Percentiles rank a stretch among this genome's conserved stretches.
phyloP scores from a whole-genome alignment of 2,329 filamentous ascomycete genomes.

The Bipolaris zeicola region DNA sequence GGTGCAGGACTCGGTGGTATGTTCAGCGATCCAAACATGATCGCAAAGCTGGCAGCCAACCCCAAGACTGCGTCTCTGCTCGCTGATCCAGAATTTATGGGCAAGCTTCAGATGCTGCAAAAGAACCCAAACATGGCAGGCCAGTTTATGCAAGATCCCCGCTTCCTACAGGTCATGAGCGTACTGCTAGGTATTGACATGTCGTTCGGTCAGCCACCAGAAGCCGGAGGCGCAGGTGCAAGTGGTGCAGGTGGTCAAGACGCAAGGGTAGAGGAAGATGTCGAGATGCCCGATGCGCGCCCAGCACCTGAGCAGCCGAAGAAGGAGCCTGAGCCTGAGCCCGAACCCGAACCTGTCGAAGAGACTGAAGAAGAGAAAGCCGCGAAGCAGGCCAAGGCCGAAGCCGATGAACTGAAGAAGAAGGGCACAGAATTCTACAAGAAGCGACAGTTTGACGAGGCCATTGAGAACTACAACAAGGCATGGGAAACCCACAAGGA shows the following conservation, averaged over 20 bases:
- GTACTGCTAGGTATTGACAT: slow-evolving; percentile 94
- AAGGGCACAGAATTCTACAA: slow-evolving; percentile 96
- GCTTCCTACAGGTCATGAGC: slow-evolving; percentile 92
- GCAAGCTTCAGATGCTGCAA: slow-evolving; percentile 81
- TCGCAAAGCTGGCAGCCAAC: slow-evolving; percentile 89
- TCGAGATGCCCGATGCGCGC: slow-evolving; percentile 76
- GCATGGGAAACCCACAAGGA: slow-evolving; percentile 96
- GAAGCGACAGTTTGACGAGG: slow-evolving; percentile 95
- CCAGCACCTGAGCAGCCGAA: slow-evolving; percentile 63
- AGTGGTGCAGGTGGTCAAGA: slow-evolving; percentile 47
- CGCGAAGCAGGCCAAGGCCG: slow-evolving; percentile 88
- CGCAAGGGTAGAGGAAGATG: slow-evolving; percentile 69
- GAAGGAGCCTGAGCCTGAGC: slow-evolving; percentile 54
- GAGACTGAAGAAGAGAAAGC: slow-evolving; percentile 82
- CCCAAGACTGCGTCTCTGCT: slow-evolving; percentile 88
- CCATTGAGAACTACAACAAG: slow-evolving; percentile 91
- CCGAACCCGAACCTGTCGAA: slow-evolving; percentile 72
- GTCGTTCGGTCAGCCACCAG: slow-evolving; percentile 66
- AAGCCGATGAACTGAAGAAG: slow-evolving; percentile 92
- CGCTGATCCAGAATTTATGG: slow-evolving; percentile 85
- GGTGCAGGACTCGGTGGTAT: slow-evolving; percentile 82
- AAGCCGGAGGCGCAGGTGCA: slow-evolving; percentile 49
- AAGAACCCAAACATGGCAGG: slow-evolving; percentile 80
- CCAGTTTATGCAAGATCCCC: slow-evolving; percentile 83
- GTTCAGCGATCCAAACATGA: slow-evolving; percentile 90